Conservation (phyloP, 2,329 filamentous ascomycete genomes). For the Sporothrix humicola region DNA sequence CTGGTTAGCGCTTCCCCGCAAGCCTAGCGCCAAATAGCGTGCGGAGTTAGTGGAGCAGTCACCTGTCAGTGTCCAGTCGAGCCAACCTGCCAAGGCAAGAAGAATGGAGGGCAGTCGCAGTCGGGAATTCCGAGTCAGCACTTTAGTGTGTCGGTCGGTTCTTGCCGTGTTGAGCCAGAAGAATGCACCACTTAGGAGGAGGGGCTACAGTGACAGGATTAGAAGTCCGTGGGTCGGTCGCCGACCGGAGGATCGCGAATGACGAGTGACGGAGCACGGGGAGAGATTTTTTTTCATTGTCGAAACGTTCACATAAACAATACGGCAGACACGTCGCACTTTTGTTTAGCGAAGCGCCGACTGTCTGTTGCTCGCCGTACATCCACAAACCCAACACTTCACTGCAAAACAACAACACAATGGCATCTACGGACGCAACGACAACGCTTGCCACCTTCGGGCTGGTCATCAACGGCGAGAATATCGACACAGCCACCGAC, state of each 20-base stretch:
- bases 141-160: too few relatives aligned
- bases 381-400: not conserved
- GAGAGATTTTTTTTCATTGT: not conserved
- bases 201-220: too few relatives aligned
- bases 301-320: not conserved
- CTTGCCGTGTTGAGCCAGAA: too few relatives aligned
- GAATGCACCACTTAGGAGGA: too few relatives aligned
- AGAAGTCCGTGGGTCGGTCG: too few relatives aligned
- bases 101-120: not conserved
- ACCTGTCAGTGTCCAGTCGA: constrained; percentile 55
- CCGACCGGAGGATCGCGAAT: too few relatives aligned
- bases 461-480: constrained; percentile 4
- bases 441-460: not conserved
- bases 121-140: constrained; percentile 5
- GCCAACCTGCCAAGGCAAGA: not conserved
- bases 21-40: not conserved
- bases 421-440: not conserved
- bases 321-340: not conserved
- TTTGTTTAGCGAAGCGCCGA: too few relatives aligned
- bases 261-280: not conserved
- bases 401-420: not conserved
- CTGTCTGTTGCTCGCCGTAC: too few relatives aligned
- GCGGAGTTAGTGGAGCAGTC: not conserved
- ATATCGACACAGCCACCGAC: not conserved
- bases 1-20: constrained; percentile 2